Base-by-base conservation (phyloP, 2,329 filamentous ascomycete genomes). In the Talaromyces sp. region DNA sequence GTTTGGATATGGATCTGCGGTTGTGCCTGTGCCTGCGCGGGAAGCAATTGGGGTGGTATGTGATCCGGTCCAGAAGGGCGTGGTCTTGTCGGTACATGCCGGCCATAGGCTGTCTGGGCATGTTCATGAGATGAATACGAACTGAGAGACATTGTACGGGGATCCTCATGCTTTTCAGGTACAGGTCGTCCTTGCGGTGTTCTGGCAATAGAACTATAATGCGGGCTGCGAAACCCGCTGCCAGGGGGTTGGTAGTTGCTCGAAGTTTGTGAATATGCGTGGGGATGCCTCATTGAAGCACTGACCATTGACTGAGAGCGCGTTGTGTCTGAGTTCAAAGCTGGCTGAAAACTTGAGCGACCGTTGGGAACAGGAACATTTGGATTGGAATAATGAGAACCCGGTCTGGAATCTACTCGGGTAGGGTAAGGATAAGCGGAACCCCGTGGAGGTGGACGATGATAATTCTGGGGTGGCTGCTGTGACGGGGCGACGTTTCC, bases 61-160 rank as follows among this genome's bases (percentile, higher is more conserved):
- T 56, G 46, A 41, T 75, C 73, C 46, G 73, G 69, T n/a, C 72
- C 73, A 10, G 84, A 84, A 59, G 85, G 84, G n/a, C n/a, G n/a
- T 60, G 84, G 80, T 73, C 89, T 83, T 67, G 87, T 89, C 2
- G 94, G 94, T 64, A 99, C 96, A 19, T 96, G 82, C 64, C 94
- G 84, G 50, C 94, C 94, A 19, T 69, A 74, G 84, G 93, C 95
- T 5, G 92, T 97, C 74, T 97, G 93, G 11, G 79, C 75, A 72
- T 94, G 88, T 45, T 91, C 80, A 67, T 89, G 82, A 65, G 88
- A 81, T 2, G 87, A 81, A 65, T 91, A 89, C 9, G 89, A 90
- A 5, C 88, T 94, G 87, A 99, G 88, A 46, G 93, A 96, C 94
- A 97, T 97, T 62, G 94, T 87, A 59, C 94, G 85, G 73, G 97